Conservation (phyloP, 2,329 filamentous ascomycete genomes). For the Exophiala oligosperma region DNA sequence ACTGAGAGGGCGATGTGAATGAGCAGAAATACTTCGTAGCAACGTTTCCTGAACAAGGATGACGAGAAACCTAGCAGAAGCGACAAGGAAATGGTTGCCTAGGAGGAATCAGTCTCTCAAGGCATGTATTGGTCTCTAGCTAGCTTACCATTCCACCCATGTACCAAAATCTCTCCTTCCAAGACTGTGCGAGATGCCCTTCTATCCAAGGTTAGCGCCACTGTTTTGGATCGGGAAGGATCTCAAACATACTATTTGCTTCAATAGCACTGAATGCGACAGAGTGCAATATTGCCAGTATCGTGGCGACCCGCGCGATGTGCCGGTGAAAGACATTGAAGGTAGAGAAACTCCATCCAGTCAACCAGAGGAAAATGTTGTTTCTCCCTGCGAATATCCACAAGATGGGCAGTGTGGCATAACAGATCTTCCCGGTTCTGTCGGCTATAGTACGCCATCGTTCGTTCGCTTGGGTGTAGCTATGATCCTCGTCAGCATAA, state of each 20-base stretch:
- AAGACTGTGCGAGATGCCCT: constrained; percentile 13
- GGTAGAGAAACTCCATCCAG: constrained; percentile 67
- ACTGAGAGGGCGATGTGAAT: too few relatives aligned
- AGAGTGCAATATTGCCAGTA: constrained; percentile 63
- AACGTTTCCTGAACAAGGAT: constrained; percentile 13
- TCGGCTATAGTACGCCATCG: constrained; percentile 59
- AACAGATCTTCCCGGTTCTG: constrained; percentile 62
- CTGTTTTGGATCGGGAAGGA: neutral
- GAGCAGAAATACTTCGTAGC: too few relatives aligned
- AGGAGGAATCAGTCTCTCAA: neutral
- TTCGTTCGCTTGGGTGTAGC: constrained; percentile 33
- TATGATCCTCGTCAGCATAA: neutral
- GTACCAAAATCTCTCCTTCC: constrained; percentile 40
- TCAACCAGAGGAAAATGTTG: constrained; percentile 64
- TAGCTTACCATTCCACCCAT: constrained; percentile 37
- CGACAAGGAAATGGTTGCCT: too few relatives aligned
- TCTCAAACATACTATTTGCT: neutral
- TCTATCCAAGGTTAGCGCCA: neutral
- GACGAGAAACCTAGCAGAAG: constrained; percentile 34
- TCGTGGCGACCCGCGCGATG: constrained; percentile 61
- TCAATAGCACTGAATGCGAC: constrained; percentile 53
- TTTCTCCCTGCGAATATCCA: constrained; percentile 69
- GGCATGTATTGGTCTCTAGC: neutral
- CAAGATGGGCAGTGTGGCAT: constrained; percentile 63
- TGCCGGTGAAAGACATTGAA: constrained; percentile 69